Base-by-base conservation (phyloP, 129 eudicot species). In the Escallonia rubra region DNA sequence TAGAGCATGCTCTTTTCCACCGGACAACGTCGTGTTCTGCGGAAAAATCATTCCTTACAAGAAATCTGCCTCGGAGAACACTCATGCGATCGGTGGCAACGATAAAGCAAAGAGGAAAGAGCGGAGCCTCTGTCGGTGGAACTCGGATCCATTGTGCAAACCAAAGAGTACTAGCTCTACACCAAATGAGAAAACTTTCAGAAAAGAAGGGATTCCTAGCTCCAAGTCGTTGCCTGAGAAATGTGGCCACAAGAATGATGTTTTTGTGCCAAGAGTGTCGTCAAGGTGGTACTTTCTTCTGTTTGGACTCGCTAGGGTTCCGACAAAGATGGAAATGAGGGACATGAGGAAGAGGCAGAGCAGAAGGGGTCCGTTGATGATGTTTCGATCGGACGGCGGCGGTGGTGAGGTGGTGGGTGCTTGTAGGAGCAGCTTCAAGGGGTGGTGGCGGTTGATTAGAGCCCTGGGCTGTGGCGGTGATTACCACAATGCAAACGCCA, bases 301-400 rank as follows among this genome's bases (percentile, higher is more conserved):
- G 43, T 64, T 64, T 6, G 69, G 69, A 2, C 49, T 64, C 23
- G 57, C 58, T 1, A 64, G 39, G 69, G 34, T 64, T 38, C 58
- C 57, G 0, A 64, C 50, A 2, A 44, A 49, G 4, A 64, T 38
- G 58, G 57, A 47, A 43, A 10, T 64, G 58, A 14, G 14, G 0
- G 69, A 64, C 39, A 38, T 64, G 5, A 52, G 69, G 41, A 34
- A 47, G 57, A 43, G 69, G n/a, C 69, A 64, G 58, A 64, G 69
- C 15, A 44, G 69, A 1, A 56, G 8, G 6, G 57, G 44, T 38
- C 69, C 57, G 34, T 46, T 3, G 1, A 11, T 43, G 5, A 10
- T 11, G 0, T 64, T 64, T 34, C 46, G 57, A 39, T 10, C 44
- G 34, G 16, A 64, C 11, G 44, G 69, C 7, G 4, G 57, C 12